Evolutionary conservation across 2,329 filamentous ascomycete genomes (phyloP), one percentile per base, ranked within the genome.

Genomic region (Coniochaeta sp.): DNA sequence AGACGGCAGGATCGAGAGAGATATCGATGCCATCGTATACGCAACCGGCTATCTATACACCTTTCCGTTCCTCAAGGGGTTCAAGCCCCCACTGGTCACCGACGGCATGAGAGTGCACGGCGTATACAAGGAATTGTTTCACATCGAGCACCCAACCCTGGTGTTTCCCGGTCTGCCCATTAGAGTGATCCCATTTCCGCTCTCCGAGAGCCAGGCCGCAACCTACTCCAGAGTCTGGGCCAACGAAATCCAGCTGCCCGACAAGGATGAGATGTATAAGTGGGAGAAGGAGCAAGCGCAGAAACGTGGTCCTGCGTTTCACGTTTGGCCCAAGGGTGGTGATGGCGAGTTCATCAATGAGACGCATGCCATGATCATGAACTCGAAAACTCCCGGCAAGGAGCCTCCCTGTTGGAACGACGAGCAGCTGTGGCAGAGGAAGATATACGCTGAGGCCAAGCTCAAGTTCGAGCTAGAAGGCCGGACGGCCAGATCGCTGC

Each of bases 21-120:
- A 83, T 30, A 68, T 97, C 52, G 91, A 96, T 61, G 79, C 82
- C 1, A 71, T 96, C 6, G 65, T 97, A 26, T 96, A 92, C 67
- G 91, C 89, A 65, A 96, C 92, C 0, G 92, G 92, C 0, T 97
- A 95, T 61, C 80, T 95, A 52, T 96, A 89, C 68, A 84, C 85
- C 5, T 87, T 87, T 53, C 90, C 91, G 0, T 96, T 96, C 62
- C 65, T 86, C 4, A 64, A 65, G 12, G 63, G 68, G 2, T 57
- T 79, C 4, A 60, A 70, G 13, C 67, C 65, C 9, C 73, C 80
- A 0, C 64, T 90, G 2, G 76, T 91, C 51, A 83, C 79, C 0
- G 79, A 83, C 51, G 91, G 91, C 1, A 78, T 77, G 30, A 79
- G 87, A 26, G 83, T 91, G 1, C 74, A 84, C 55, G 82, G 86